Conservation (phyloP, 106 monocot genomes). For the Xerophyta viscosa region DNA sequence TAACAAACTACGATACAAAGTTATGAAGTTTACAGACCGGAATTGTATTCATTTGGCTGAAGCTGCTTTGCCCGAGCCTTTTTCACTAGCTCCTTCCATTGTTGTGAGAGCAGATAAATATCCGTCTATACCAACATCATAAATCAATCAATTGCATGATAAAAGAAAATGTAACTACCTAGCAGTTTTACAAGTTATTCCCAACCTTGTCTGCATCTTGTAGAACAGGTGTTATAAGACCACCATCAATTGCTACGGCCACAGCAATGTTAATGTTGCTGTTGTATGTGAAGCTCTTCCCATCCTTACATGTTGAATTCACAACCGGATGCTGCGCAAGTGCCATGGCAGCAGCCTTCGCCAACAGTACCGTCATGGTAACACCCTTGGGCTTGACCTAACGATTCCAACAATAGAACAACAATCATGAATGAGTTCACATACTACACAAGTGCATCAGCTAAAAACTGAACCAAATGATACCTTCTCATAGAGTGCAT, state of each 20-base stretch:
- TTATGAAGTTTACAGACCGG: too few species aligned
- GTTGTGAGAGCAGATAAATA: conserved; percentile 83
- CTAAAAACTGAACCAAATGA: background rate
- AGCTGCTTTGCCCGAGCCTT: conserved; percentile 90
- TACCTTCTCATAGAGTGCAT: conserved; percentile 86
- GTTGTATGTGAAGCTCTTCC: conserved; percentile 85
- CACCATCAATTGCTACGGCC: conserved; percentile 95
- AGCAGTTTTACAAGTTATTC: background rate
- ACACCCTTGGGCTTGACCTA: conserved; percentile 95
- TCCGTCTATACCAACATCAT: conserved; percentile 47
- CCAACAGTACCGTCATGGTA: conserved; percentile 88
- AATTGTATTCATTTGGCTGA: conserved; percentile 83
- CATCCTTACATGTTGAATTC: conserved; percentile 87
- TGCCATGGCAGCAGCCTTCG: conserved; percentile 93
- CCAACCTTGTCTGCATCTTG: conserved; percentile 94
- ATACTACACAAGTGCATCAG: background rate
- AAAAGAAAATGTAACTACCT: background rate
- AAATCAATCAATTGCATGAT: background rate
- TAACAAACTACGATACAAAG: too few species aligned
- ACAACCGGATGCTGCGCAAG: conserved; percentile 82
- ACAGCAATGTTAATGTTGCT: conserved; percentile 93
- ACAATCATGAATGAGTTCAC: background rate
- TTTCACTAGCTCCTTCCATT: conserved; percentile 84
- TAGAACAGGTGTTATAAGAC: conserved; percentile 87
- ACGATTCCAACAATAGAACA: background rate